Percentiles rank a stretch among this genome's conserved stretches.
phyloP scores from a whole-genome alignment of 2,329 filamentous ascomycete genomes.

The Hymenoscyphus occultus region DNA sequence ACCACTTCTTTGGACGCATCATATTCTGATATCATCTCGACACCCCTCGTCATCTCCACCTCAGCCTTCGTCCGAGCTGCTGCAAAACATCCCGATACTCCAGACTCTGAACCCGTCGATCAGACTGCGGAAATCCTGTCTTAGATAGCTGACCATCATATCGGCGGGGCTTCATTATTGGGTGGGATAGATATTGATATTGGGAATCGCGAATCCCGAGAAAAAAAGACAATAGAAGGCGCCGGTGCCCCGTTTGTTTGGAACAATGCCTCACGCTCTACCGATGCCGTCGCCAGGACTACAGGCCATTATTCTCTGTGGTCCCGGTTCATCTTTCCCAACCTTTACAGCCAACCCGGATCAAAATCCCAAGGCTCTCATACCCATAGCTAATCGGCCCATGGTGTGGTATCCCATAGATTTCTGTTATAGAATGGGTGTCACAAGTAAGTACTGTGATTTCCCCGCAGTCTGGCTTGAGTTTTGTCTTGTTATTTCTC shows the following conservation, averaged over 20 bases:
- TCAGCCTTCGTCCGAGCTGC: conserved; percentile 1
- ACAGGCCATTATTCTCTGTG: conserved; percentile 79
- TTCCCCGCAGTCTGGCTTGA: not conserved
- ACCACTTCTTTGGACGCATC: not conserved
- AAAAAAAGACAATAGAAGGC: not conserved
- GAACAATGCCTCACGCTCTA: conserved; percentile 70
- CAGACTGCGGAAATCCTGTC: conserved; percentile 2
- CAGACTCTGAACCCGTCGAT: not conserved
- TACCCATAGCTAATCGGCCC: conserved; percentile 79
- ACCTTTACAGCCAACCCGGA: conserved; percentile 79
- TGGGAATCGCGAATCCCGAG: not conserved
- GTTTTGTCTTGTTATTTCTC: not conserved
- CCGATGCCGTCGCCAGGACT: conserved; percentile 72
- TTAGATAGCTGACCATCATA: not conserved
- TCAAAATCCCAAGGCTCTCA: conserved; percentile 76
- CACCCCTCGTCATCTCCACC: conserved; percentile 1
- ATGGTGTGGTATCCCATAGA: conserved; percentile 91
- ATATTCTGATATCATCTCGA: conserved; percentile 3
- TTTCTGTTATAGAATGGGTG: conserved; percentile 78
- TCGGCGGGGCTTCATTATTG: not conserved
- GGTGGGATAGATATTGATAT: conserved; percentile 3
- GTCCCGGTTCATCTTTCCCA: conserved; percentile 75
- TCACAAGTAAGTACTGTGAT: conserved; percentile 58
- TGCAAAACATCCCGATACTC: conserved; percentile 3
- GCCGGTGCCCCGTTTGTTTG: not conserved